These are phyloP conservation scores for Paramecium pentaurelia DNA, from an alignment of 73 alveolate species.

Conservation along the genomic window DNA sequence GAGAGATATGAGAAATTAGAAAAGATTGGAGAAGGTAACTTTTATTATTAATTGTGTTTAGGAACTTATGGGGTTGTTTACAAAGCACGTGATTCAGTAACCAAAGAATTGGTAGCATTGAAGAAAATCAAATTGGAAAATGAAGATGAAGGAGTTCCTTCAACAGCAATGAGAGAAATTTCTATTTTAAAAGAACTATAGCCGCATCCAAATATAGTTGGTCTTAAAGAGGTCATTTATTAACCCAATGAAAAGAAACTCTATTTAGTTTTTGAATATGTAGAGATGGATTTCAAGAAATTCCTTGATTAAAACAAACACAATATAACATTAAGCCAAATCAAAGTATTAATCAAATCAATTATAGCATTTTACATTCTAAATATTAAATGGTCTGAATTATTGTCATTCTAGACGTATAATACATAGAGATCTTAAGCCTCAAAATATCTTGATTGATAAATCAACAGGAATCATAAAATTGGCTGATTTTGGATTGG, in stretches of 20 bases:
- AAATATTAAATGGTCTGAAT: constrained; percentile 76
- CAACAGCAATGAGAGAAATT: constrained; percentile 92
- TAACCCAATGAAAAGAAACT: constrained; percentile 67
- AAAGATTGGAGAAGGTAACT: constrained; percentile 79
- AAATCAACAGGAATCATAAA: constrained; percentile 74
- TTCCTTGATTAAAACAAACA: constrained; percentile 65
- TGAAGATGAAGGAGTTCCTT: constrained; percentile 94
- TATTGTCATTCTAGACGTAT: constrained; percentile 86
- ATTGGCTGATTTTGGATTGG: constrained; percentile 94
- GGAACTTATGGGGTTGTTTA: constrained; percentile 95
- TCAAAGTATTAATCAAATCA: constrained; percentile 41
- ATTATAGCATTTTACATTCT: constrained; percentile 72
- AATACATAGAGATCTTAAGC: constrained; percentile 87
- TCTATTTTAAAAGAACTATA: constrained; percentile 77
- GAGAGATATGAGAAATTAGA: constrained; percentile 83
- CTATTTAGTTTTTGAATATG: constrained; percentile 80
- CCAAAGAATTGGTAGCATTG: constrained; percentile 82
- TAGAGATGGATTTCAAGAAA: constrained; percentile 76
- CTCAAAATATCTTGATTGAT: constrained; percentile 80
- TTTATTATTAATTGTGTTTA: background rate
- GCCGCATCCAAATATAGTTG: constrained; percentile 86
- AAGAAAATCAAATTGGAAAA: constrained; percentile 86
- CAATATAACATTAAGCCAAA: constrained; percentile 42
- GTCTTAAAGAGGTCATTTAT: constrained; percentile 68
- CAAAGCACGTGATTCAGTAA: constrained; percentile 76